phyloP scores from a whole-genome alignment of 257 asterid species.

The Nicotiana otophora region DNA sequence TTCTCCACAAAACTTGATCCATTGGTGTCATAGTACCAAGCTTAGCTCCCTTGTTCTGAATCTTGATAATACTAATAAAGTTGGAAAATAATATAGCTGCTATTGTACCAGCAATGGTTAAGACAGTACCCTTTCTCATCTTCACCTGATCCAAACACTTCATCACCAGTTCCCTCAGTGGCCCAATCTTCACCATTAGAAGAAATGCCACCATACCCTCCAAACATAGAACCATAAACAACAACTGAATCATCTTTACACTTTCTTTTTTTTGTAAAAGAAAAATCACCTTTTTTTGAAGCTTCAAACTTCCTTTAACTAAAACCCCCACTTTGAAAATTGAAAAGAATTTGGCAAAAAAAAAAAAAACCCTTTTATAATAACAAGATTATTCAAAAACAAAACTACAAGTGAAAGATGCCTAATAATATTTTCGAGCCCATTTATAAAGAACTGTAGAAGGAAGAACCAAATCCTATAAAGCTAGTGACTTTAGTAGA shows the following conservation, averaged over 20 bases:
- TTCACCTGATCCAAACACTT: conserved; percentile 88
- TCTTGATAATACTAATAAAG: conserved; percentile 72
- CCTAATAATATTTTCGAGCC: neutral
- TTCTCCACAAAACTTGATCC: conserved; percentile 99
- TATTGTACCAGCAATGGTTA: conserved; percentile 74
- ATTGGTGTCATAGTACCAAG: conserved; percentile 96
- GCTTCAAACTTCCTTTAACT: neutral
- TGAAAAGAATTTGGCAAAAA: neutral
- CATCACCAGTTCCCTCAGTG: conserved; percentile 72
- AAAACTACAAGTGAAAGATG: neutral
- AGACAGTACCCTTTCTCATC: conserved; percentile 79
- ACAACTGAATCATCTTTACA: conserved; percentile 69
- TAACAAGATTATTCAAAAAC: neutral
- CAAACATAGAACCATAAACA: conserved; percentile 61
- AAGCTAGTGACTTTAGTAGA: neutral
- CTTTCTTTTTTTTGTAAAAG: neutral
- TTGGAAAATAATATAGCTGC: conserved; percentile 67
- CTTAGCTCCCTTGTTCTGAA: conserved; percentile 93
- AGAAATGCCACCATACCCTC: conserved; percentile 84
- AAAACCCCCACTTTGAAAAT: conserved; percentile 2
- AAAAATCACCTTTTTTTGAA: neutral
- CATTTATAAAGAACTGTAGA: neutral
- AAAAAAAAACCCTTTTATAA: neutral
- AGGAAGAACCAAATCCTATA: neutral
- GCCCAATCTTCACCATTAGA: conserved; percentile 87